Evolutionary conservation across 2,329 filamentous ascomycete genomes (phyloP).

Genomic region (Hypoxylon rubiginosum): DNA sequence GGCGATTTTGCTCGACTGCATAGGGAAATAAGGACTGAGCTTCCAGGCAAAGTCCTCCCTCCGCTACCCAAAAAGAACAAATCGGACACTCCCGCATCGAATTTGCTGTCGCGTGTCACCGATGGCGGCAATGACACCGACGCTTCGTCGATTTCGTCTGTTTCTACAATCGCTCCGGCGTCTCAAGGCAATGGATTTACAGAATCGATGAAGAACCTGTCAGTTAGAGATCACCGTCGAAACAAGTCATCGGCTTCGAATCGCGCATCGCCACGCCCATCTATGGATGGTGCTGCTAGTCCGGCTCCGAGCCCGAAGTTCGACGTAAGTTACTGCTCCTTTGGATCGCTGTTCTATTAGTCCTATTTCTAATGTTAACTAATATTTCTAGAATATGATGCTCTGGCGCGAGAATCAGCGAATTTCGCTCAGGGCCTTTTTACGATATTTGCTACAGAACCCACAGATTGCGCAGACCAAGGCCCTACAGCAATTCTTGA

Average conservation of each 20-base stretch:
- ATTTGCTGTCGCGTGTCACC: constrained; percentile 65
- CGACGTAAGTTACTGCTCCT: constrained; percentile 40
- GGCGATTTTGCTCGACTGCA: constrained; percentile 88
- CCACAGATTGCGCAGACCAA: constrained; percentile 85
- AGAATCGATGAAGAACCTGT: constrained; percentile 57
- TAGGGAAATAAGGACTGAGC: constrained; percentile 82
- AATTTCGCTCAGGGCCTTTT: constrained; percentile 89
- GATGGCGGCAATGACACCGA: constrained; percentile 77
- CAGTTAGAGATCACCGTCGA: constrained; percentile 59
- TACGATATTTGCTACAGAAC: constrained; percentile 89
- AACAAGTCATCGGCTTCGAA: constrained; percentile 55
- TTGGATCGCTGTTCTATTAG: background rate
- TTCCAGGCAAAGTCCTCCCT: constrained; percentile 91
- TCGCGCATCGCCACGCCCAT: constrained; percentile 51
- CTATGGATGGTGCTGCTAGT: constrained; percentile 59
- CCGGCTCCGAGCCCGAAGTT: constrained; percentile 52
- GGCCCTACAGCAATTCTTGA: constrained; percentile 87
- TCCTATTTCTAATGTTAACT: constrained; percentile 44
- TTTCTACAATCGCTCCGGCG: constrained; percentile 70
- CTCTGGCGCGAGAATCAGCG: constrained; percentile 91
- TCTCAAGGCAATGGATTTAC: constrained; percentile 48
- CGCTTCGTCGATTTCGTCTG: constrained; percentile 83
- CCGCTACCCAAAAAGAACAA: constrained; percentile 94
- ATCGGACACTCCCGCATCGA: constrained; percentile 75
- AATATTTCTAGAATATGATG: constrained; percentile 62